phyloP scores from a whole-genome alignment of 2,329 filamentous ascomycete species.

The Xylariaceae sp. region DNA sequence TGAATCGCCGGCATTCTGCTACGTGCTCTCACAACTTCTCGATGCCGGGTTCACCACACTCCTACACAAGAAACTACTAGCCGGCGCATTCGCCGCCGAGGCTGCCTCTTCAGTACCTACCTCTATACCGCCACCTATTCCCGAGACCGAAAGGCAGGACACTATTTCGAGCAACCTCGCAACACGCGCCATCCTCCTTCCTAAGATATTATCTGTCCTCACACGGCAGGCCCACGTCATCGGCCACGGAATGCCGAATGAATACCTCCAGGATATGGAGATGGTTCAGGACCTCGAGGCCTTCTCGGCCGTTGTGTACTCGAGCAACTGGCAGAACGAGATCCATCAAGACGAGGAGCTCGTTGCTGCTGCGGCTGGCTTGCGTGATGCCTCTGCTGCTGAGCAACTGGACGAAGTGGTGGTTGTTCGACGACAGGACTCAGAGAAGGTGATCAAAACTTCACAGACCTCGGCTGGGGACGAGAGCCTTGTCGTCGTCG shows the following conservation, averaged over 20 bases:
- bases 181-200: conserved; percentile 53
- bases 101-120: conserved; percentile 41
- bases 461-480: conserved; percentile 8
- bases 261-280: conserved; percentile 72
- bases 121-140: conserved; percentile 32
- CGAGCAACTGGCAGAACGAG: conserved; percentile 73
- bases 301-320: conserved; percentile 84
- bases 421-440: conserved; percentile 15
- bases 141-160: conserved; percentile 15
- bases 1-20: conserved; percentile 85
- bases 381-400: conserved; percentile 11
- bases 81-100: conserved; percentile 62
- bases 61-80: conserved; percentile 75
- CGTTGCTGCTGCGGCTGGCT: conserved; percentile 17
- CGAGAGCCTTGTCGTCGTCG: conserved; percentile 42
- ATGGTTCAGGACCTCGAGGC: conserved; percentile 71
- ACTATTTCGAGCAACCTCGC: conserved; percentile 2
- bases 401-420: conserved; percentile 4
- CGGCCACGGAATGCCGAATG: conserved; percentile 70
- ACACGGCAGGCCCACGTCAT: conserved; percentile 88
- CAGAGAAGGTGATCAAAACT: conserved; percentile 1
- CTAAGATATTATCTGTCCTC: conserved; percentile 83
- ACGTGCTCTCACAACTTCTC: conserved; percentile 80
- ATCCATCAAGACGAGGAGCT: conserved; percentile 46
- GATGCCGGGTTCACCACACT: conserved; percentile 83